Percentiles rank a stretch among this genome's conserved stretches.
Evolutionary conservation across 768 basidiomycete species (phyloP).

Genomic region (Phlebiopsis gigantea): DNA sequence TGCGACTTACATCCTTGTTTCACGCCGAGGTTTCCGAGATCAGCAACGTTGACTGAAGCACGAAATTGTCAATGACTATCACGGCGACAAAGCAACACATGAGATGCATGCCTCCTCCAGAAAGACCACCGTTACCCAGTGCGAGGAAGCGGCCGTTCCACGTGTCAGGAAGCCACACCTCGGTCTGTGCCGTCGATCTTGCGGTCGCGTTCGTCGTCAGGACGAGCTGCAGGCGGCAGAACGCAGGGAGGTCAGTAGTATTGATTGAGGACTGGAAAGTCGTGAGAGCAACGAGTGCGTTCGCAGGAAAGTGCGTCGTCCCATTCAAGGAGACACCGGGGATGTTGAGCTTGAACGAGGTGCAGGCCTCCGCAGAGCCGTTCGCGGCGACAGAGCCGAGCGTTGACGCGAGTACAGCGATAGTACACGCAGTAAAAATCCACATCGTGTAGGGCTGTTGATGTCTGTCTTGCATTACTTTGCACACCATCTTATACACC

Average conservation of each 20-base stretch:
- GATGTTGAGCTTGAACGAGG: not conserved
- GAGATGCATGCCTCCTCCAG: slow-evolving; percentile 21
- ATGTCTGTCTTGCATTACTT: too few species aligned
- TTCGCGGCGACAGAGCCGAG: not conserved
- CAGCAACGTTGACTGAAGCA: slow-evolving; percentile 18
- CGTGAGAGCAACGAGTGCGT: not conserved
- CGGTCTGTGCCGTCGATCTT: slow-evolving; percentile 16
- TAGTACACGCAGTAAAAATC: too few species aligned
- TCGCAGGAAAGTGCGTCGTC: not conserved
- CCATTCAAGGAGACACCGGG: not conserved
- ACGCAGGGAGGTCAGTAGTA: not conserved
- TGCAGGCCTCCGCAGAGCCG: not conserved
- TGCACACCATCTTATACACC: too few species aligned
- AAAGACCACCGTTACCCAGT: slow-evolving; percentile 25
- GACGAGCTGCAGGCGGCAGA: slow-evolving; percentile 10
- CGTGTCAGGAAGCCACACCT: slow-evolving; percentile 27
- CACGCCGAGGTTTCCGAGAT: slow-evolving; percentile 19
- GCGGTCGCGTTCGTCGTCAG: slow-evolving; percentile 22
- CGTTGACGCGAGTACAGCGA: too few species aligned
- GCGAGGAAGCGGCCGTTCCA: slow-evolving; percentile 27
- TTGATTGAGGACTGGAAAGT: not conserved
- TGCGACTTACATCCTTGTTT: slow-evolving; percentile 21
- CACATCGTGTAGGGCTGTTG: too few species aligned
- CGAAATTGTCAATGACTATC: not conserved
- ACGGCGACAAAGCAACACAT: not conserved